These are phyloP conservation scores for Coemansia sp. DNA, from an alignment of 192 early-diverging fungal genomes.

Conservation along the genomic window DNA sequence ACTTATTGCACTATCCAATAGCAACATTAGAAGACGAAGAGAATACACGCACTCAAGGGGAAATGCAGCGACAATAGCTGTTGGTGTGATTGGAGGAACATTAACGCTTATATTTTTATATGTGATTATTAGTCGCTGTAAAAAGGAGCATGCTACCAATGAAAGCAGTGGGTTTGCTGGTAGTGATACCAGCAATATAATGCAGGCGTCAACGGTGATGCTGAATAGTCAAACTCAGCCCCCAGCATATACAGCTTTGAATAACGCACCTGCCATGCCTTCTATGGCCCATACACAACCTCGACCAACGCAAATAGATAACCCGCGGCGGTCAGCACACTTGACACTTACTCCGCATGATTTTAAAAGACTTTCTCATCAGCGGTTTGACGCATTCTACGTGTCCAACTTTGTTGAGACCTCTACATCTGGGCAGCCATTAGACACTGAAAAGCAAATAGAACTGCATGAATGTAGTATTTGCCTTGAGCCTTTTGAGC, in stretches of 20 bases:
- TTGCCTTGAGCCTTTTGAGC: constrained; percentile 6
- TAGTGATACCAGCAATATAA: not conserved
- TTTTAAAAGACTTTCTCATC: not conserved
- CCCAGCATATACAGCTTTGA: not conserved
- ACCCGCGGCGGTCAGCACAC: not conserved
- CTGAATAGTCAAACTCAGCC: not conserved
- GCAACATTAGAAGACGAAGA: no score
- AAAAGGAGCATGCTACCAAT: not conserved
- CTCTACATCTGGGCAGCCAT: not conserved
- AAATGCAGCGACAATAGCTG: not conserved
- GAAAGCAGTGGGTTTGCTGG: not conserved
- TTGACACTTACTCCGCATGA: not conserved
- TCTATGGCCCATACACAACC: not conserved
- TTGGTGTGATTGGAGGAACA: not conserved
- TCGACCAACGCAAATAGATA: not conserved
- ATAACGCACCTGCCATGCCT: not conserved
- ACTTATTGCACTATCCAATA: no score
- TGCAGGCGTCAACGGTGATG: not conserved
- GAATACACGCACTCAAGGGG: no score
- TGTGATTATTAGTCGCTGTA: not conserved
- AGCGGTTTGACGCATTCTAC: not conserved
- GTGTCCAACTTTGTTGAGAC: not conserved
- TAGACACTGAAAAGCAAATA: not conserved
- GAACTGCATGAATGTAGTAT: constrained; percentile 5
- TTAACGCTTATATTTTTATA: not conserved